Evolutionary conservation across 768 basidiomycete genomes (phyloP), one percentile per base, ranked within the genome.

Genomic region (Calocera cornea): DNA sequence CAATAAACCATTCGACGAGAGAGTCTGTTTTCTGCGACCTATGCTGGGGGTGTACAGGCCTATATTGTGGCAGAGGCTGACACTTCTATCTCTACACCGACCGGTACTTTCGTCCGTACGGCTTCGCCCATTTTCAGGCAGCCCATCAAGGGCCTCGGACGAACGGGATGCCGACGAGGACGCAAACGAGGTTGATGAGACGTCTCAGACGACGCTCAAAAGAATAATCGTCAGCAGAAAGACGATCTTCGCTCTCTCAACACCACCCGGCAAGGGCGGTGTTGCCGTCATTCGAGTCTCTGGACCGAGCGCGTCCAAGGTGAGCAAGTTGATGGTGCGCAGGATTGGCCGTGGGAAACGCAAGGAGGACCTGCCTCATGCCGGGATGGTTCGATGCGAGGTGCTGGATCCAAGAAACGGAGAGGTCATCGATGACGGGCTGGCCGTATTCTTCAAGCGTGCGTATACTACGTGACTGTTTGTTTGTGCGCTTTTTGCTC

Each of bases 181-280:
- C 5, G 5, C 36, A 14, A 5, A 5, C 36, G 36, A 5, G 36
- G 36, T 38, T 38, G 36, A 38, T 14, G 36, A 38, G 7, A 5
- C 36, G 7, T 38, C 36, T 38, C 7, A 38, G 36, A 5, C 36
- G 14, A 5, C 36, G 7, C 36, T 38, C 7, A 38, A 5, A 38
- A 38, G 14, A 14, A 5, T 14, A 14, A 38, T 68, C n/a, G 47
- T 72, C 10, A 69, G 70, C 38, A 67, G 70, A 22, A 72, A 76
- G 27, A 95, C 93, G 1, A 90, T 95, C 54, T 95, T 89, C 74
- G 93, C 92, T 1, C 80, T 94, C 31, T 90, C 92, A 0, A 93
- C 92, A 0, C 90, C 92, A 1, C 85, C 88, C 1, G 93, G 92
- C 0, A 92, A 87, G 69, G 91, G 83, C 2, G 93, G 92, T 17